phyloP scores from a whole-genome alignment of 1,284 basidiomycete species.

The Apiotrichum laibachii region DNA sequence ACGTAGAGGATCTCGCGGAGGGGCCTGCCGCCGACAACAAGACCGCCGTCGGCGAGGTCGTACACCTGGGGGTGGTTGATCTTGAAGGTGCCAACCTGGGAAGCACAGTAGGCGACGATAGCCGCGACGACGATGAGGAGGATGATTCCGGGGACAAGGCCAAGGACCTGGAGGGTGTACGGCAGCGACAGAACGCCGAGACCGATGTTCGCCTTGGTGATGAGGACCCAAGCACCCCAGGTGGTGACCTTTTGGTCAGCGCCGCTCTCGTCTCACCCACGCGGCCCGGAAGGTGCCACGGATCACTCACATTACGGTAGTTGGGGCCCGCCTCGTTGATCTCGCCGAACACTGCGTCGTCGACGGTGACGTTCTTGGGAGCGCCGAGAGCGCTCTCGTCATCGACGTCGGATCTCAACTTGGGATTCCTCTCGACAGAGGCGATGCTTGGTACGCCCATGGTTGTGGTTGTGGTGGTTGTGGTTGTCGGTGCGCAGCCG shows the following conservation, averaged over 20 bases:
- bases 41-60: slow-evolving; percentile 31
- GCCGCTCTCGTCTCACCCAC: neutral
- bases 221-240: slow-evolving; percentile 12
- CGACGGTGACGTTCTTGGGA: neutral
- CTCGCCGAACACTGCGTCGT: slow-evolving; percentile 36
- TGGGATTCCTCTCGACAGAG: too few species aligned
- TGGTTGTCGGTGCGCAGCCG: too few species aligned
- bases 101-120: slow-evolving; percentile 28
- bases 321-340: slow-evolving; percentile 30
- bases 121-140: slow-evolving; percentile 27
- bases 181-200: slow-evolving; percentile 36
- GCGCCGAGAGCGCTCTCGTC: too few species aligned
- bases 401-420: too few species aligned
- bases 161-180: slow-evolving; percentile 28
- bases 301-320: slow-evolving; percentile 28
- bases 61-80: slow-evolving; percentile 24
- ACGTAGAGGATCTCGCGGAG: slow-evolving; percentile 30
- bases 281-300: too few species aligned
- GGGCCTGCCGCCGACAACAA: slow-evolving; percentile 24
- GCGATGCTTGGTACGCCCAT: too few species aligned
- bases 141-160: slow-evolving; percentile 33
- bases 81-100: slow-evolving; percentile 26
- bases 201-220: slow-evolving; percentile 31
- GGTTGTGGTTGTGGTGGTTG: too few species aligned
- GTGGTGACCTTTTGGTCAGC: neutral